These are phyloP conservation scores for Penstemon davidsonii DNA, from an alignment of 257 asterid species.

Conservation along the genomic window DNA sequence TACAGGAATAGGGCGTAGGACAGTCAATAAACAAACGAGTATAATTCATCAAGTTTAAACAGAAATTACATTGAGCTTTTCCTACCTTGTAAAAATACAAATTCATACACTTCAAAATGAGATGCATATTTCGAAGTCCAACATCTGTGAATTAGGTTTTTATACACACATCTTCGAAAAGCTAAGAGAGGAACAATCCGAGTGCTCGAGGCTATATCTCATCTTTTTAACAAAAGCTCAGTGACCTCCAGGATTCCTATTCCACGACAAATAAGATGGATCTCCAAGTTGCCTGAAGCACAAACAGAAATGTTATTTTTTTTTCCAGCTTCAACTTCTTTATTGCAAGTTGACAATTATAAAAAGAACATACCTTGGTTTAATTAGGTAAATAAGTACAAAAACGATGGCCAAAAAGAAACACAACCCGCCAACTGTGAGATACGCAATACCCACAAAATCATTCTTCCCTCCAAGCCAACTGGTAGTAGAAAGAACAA, in stretches of 20 bases:
- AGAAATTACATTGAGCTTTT: too few relatives aligned
- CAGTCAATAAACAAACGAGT: too few relatives aligned
- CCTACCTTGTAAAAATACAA: too few relatives aligned
- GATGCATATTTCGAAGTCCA: too few relatives aligned
- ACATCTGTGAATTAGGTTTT: too few relatives aligned
- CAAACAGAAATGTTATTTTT: not conserved
- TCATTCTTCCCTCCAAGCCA: constrained; percentile 46
- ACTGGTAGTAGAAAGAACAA: constrained; percentile 43
- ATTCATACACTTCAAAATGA: too few relatives aligned
- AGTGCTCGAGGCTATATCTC: too few relatives aligned
- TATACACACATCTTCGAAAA: too few relatives aligned
- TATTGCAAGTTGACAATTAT: not conserved
- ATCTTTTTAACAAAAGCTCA: not conserved
- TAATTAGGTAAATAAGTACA: constrained; percentile 30
- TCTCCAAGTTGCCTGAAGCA: constrained; percentile 46
- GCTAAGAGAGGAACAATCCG: too few relatives aligned
- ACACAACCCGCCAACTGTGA: constrained; percentile 42
- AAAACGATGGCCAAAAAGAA: constrained; percentile 34
- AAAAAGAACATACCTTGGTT: constrained; percentile 31
- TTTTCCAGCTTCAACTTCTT: not conserved
- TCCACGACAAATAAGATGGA: constrained; percentile 47
- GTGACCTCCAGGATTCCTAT: constrained; percentile 40
- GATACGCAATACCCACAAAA: constrained; percentile 44
- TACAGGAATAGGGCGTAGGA: too few relatives aligned
- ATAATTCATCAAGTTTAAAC: too few relatives aligned